Evolutionary conservation across 345 rosid species (phyloP).

Genomic region (Eucalyptus regnans): DNA sequence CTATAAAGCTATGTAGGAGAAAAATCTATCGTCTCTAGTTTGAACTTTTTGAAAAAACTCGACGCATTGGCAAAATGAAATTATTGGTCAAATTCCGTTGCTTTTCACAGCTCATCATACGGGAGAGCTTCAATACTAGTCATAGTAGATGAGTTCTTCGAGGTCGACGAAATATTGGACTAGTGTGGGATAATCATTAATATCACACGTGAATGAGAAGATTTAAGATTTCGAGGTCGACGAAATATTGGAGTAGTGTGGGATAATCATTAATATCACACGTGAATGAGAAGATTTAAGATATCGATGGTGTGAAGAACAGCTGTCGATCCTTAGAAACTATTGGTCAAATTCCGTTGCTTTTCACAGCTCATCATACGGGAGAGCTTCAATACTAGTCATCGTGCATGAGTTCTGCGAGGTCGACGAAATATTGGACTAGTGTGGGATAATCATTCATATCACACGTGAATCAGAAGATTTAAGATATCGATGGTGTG

Average conservation of each 20-base stretch:
- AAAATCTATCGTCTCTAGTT: background rate
- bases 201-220: too few species aligned
- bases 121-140: background rate
- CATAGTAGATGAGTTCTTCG: background rate
- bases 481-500: background rate
- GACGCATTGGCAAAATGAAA: background rate
- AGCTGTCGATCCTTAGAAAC: background rate
- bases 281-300: background rate
- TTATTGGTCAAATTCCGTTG: background rate
- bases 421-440: rapidly evolving
- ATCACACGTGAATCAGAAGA: too few species aligned
- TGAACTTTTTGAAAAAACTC: background rate
- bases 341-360: background rate
- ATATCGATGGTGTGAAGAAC: background rate
- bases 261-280: background rate
- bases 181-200: background rate
- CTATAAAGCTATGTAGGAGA: background rate
- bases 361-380: background rate
- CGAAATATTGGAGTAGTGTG: background rate
- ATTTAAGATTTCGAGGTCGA: background rate
- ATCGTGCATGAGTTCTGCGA: background rate
- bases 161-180: rapidly evolving
- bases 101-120: background rate
- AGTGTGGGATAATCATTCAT: background rate
- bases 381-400: background rate